These are phyloP conservation scores for Verticillium albo-atrum DNA, from an alignment of 2,329 filamentous ascomycete genomes.

Conservation along the genomic window DNA sequence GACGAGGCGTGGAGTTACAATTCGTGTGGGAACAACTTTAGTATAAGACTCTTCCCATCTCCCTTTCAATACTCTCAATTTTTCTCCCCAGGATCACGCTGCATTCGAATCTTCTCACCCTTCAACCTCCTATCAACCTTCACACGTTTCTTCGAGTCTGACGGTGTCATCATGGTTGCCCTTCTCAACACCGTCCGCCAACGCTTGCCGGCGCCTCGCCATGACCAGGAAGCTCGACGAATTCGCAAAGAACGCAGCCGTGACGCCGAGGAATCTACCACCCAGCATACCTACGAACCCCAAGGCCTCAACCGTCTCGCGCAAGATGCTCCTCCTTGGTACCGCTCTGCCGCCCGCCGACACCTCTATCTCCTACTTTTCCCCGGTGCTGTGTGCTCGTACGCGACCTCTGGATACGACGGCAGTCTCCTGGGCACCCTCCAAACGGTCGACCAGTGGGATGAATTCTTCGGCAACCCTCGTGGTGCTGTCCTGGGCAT, in stretches of 20 bases:
- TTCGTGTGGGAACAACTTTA: no score
- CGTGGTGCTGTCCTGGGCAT: slow-evolving; percentile 23
- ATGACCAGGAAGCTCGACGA: slow-evolving; percentile 14
- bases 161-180: background rate
- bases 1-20: no score
- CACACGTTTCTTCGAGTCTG: no score
- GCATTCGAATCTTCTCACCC: no score
- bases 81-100: no score
- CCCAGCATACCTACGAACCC: slow-evolving; percentile 10
- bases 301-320: slow-evolving; percentile 22
- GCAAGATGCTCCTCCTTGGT: slow-evolving; percentile 20
- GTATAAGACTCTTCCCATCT: no score
- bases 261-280: slow-evolving; percentile 1
- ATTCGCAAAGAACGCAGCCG: slow-evolving; percentile 12
- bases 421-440: slow-evolving; percentile 47
- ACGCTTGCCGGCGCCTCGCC: slow-evolving; percentile 19
- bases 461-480: slow-evolving; percentile 31
- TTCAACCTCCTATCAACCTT: no score
- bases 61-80: no score
- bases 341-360: slow-evolving; percentile 21
- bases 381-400: slow-evolving; percentile 26
- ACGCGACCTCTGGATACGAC: slow-evolving; percentile 43
- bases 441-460: slow-evolving; percentile 36
- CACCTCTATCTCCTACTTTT: slow-evolving; percentile 26
- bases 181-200: slow-evolving; percentile 15